Conservation (phyloP, 192 early-diverging fungal genomes). For the Phlyctochytrium bullatum region DNA sequence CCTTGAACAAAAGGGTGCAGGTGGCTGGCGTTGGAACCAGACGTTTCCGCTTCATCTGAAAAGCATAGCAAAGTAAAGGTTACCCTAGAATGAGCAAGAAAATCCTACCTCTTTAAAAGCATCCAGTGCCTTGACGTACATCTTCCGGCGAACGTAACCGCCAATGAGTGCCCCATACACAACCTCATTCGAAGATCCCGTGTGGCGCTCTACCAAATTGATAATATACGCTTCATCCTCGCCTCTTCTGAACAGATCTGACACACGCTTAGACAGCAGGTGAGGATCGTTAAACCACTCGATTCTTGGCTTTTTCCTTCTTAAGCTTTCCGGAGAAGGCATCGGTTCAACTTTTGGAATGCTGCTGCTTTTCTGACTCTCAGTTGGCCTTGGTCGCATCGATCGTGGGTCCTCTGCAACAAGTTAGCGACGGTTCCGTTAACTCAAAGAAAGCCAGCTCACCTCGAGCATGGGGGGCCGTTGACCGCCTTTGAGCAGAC, state of each 20-base stretch:
- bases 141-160: not conserved
- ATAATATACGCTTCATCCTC: not conserved
- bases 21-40: not conserved
- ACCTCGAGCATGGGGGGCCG: too few relatives aligned
- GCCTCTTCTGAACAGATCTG: not conserved
- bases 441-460: too few relatives aligned
- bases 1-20: not conserved
- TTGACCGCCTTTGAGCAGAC: too few relatives aligned
- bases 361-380: too few relatives aligned
- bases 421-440: too few relatives aligned
- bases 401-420: too few relatives aligned
- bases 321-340: not conserved
- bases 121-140: not conserved
- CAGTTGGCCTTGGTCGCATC: too few relatives aligned
- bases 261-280: not conserved
- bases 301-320: not conserved
- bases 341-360: too few relatives aligned
- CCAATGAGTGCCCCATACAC: not conserved
- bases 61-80: not conserved
- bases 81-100: too few relatives aligned
- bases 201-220: not conserved
- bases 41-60: not conserved
- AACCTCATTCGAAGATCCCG: not conserved
- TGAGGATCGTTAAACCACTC: not conserved
- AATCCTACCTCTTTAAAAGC: not conserved